These are phyloP conservation scores for Viola odorata DNA, from an alignment of 345 rosid species.

Conservation along the genomic window DNA sequence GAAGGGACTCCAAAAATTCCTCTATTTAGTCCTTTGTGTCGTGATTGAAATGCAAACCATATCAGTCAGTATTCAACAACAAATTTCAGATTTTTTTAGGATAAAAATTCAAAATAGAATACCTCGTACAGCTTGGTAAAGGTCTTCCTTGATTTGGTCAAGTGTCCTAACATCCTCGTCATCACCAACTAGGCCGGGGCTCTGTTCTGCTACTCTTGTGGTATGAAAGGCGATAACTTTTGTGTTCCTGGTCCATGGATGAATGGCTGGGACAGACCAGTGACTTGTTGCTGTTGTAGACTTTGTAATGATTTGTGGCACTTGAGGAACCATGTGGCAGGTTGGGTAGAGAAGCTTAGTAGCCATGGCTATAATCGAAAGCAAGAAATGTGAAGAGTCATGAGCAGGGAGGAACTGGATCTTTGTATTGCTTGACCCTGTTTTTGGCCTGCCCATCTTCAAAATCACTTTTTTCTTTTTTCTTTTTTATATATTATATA, in stretches of 20 bases:
- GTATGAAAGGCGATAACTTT: slow-evolving; percentile 23
- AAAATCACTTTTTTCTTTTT: no score
- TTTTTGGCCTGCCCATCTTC: no score
- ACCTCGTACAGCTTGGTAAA: slow-evolving; percentile 47
- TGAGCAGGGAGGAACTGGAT: no score
- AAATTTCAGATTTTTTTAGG: not conserved
- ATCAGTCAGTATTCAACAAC: slow-evolving; percentile 5
- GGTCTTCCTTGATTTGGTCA: slow-evolving; percentile 43
- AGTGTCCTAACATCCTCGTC: slow-evolving; percentile 11
- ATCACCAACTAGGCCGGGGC: slow-evolving; percentile 24
- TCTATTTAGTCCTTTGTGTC: slow-evolving; percentile 57
- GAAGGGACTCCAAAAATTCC: slow-evolving; percentile 76
- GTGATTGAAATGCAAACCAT: not conserved
- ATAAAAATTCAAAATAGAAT: slow-evolving; percentile 4
- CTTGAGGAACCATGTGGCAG: slow-evolving; percentile 15
- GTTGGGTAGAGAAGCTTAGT: slow-evolving; percentile 34
- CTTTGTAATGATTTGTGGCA: slow-evolving; percentile 13
- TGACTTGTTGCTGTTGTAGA: slow-evolving; percentile 9
- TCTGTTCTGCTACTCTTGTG: slow-evolving; percentile 34
- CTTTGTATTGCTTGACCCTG: no score
- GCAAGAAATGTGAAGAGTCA: no score
- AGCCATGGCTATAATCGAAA: no score
- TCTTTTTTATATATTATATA: no score
- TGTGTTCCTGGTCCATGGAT: slow-evolving; percentile 16
- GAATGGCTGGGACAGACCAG: slow-evolving; percentile 12